Conservation (phyloP, 2,329 filamentous ascomycete genomes). For the Fusarium sp. region DNA sequence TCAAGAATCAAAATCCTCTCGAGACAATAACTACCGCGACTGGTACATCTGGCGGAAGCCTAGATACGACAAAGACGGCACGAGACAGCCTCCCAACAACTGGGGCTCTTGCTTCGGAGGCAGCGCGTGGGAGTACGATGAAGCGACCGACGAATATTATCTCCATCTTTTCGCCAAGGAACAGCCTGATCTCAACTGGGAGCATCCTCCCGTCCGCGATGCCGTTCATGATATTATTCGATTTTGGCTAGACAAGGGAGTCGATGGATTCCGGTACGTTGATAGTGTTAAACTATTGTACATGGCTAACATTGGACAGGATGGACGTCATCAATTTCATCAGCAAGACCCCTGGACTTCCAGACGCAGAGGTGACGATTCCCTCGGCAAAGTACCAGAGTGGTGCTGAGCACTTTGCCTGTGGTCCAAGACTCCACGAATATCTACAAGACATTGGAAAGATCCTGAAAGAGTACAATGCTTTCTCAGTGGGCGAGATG, state of each 20-base stretch:
- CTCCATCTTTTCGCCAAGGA: conserved; percentile 76
- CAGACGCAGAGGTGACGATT: conserved; percentile 61
- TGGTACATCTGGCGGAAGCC: conserved; percentile 70
- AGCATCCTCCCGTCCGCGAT: conserved; percentile 71
- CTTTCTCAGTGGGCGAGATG: conserved; percentile 74
- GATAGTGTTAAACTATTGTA: fast-evolving
- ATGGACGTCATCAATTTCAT: conserved; percentile 78
- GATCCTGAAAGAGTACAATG: conserved; percentile 66
- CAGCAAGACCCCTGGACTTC: conserved; percentile 67
- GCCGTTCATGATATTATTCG: conserved; percentile 72
- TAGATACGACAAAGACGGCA: conserved; percentile 63
- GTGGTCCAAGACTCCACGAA: conserved; percentile 73
- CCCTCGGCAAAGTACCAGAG: conserved; percentile 58
- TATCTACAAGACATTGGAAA: conserved; percentile 71
- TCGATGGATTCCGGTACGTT: conserved; percentile 69
- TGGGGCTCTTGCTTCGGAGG: conserved; percentile 70
- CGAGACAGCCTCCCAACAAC: conserved; percentile 75
- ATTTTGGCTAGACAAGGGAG: conserved; percentile 79
- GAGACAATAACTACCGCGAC: conserved; percentile 69
- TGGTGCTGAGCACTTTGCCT: conserved; percentile 59
- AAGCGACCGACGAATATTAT: conserved; percentile 74
- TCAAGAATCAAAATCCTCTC: conserved; percentile 69
- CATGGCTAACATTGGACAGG: not conserved
- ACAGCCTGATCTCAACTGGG: conserved; percentile 85
- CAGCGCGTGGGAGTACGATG: conserved; percentile 38